Evolutionary conservation across 2,329 filamentous ascomycete genomes (phyloP), one percentile per base, ranked within the genome.

Genomic region (Mycosphaerella arachidis): DNA sequence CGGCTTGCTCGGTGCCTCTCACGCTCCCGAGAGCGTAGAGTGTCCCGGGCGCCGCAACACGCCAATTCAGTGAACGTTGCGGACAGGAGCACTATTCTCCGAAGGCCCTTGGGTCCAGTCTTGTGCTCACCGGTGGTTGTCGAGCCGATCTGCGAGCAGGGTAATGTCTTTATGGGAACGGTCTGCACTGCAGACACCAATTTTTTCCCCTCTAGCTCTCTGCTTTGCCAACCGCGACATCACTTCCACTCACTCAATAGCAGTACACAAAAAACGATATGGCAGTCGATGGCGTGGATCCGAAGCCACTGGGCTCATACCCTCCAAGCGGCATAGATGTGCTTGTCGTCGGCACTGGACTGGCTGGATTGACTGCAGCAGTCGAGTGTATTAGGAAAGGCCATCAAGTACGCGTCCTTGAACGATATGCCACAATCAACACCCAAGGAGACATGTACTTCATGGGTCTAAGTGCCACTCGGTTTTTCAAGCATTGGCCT

Each of bases 361-460:
- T 68, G 10, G 65, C 63, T 43, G 67, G 67, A 3, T 53, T 68
- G 18, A 64, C 61, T 9, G 63, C 67, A 10, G 65, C 67, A 5
- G 45, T 68, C 8, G 67, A 69, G 53, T 68, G 66, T 53, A 59
- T 61, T 30, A 65, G 67, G 24, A 68, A 68, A 60, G 67, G 67
- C 37, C 66, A 68, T 61, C 63, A 60, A 18, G 66, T 69, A 18
- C 63, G 63, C 16, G 56, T 69, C 10, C 54, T 68, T 5, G 67
- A 68, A 60, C 43, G 63, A 31, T 58, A 55, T 37, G 54, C 51
- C 4, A 54, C 46, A 3, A 60, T 60, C 53, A 68, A 76, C 78
- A 24, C 66, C 72, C 13, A 66, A 81, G 82, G 82, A 56, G 82
- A 85, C 70, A 84, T 84, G 80, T 84, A 82, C 72, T 84, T 84